These are phyloP conservation scores for Aspergillus unguis DNA, from an alignment of 2,329 filamentous ascomycete species.

Conservation along the genomic window DNA sequence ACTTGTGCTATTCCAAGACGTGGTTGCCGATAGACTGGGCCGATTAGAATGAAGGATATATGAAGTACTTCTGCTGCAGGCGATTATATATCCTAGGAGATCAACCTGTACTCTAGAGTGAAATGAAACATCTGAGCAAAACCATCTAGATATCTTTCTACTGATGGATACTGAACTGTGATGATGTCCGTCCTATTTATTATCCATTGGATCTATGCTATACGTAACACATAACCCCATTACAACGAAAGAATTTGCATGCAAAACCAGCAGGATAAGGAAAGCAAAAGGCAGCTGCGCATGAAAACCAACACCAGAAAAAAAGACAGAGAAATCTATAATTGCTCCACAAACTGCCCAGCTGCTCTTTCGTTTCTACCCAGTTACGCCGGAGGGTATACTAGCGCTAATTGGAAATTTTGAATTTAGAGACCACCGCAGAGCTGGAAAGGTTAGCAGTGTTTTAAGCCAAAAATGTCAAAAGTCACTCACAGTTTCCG, in stretches of 20 bases:
- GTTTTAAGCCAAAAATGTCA: not conserved
- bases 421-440: slow-evolving; percentile 41
- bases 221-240: slow-evolving; percentile 30
- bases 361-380: slow-evolving; percentile 32
- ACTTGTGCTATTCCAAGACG: too few species aligned
- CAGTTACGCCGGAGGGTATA: slow-evolving; percentile 42
- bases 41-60: too few species aligned
- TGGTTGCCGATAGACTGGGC: too few species aligned
- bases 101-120: too few species aligned
- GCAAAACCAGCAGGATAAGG: slow-evolving; percentile 24
- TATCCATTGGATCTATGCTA: slow-evolving; percentile 25
- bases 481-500: slow-evolving; percentile 58
- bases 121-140: too few species aligned
- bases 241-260: slow-evolving; percentile 23
- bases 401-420: slow-evolving; percentile 35
- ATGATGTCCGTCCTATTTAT: slow-evolving; percentile 13
- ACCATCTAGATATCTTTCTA: too few species aligned
- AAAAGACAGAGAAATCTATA: slow-evolving; percentile 25
- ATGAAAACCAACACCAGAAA: slow-evolving; percentile 19
- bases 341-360: slow-evolving; percentile 32
- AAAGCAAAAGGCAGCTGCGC: slow-evolving; percentile 25
- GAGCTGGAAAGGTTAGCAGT: slow-evolving; percentile 26
- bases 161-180: not conserved
- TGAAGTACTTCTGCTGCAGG: too few species aligned
- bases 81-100: not conserved